Evolutionary conservation across 1,284 basidiomycete species (phyloP), one percentile per base, ranked within the genome.

Genomic region (Heterobasidion parviporum): DNA sequence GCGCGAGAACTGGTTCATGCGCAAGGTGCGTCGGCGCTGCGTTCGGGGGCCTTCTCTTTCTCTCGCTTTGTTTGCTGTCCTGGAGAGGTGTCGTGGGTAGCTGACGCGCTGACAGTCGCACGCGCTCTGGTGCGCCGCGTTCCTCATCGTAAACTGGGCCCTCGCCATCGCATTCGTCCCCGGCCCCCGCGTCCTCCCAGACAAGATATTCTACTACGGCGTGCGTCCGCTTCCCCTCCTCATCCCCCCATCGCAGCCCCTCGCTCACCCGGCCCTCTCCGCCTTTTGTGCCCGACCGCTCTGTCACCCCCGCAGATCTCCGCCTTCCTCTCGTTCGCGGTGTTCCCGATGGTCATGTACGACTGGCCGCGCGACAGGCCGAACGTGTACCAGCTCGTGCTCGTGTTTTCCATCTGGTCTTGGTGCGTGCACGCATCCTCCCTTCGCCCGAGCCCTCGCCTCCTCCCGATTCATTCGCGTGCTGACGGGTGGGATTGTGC

Each of bases 131-230:
- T 83, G 84, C 3, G 74, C 82, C 9, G 58, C 81, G 6, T 91
- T 87, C 73, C 73, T 87, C 53, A 72, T 89, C 56, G 61, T 82
- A 44, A 90, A 86, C 63, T 92, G 89, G 89, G 72, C 80, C 16
- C 73, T 89, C 44, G 81, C 78, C 1, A 72, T 75, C 36, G 72
- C 74, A 8, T 81, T 87, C 59, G 70, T 79, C 16, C 72, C 78
- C 2, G 62, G 62, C 43, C 80, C 83, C 8, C 61, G 78, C 32
- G 68, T 67, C 9, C 62, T 77, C 0, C 64, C 80, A 18, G 82
- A 87, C 64, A 75, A 82, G 60, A 74, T 81, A 34, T 89, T 83
- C 67, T 75, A 82, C 60, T 89, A 80, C 63, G 85, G 74, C 10
- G 79, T 85, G 62, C 65, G 78, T 70, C 5, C 54, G 57, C 50